phyloP scores from a whole-genome alignment of 495 filamentous ascomycete species.

The Hypoxylon fuscum region DNA sequence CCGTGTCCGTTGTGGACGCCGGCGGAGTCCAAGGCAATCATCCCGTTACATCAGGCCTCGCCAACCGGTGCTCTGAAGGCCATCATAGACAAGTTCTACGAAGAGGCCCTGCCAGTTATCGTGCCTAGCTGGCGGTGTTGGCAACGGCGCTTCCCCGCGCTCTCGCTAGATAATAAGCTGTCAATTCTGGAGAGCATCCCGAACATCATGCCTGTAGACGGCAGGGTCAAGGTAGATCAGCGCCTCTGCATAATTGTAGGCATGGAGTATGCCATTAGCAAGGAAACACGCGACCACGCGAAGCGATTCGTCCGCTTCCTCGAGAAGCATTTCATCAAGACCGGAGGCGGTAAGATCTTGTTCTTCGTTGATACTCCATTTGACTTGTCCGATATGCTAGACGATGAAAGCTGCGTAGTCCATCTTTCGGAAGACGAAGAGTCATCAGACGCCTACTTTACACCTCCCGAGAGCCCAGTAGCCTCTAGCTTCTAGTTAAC shows the following conservation, averaged over 20 bases:
- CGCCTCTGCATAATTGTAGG: constrained; percentile 14
- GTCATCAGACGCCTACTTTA: neutral
- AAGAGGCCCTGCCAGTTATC: neutral
- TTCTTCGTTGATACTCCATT: neutral
- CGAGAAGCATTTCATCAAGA: constrained; percentile 9
- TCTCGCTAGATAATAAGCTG: constrained; percentile 4
- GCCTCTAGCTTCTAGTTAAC: too few species aligned
- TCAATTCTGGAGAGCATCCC: constrained; percentile 5
- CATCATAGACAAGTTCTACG: neutral
- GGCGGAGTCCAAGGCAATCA: neutral
- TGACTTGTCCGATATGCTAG: neutral
- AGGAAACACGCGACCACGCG: neutral
- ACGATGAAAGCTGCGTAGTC: neutral
- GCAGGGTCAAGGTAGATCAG: neutral
- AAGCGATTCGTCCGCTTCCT: constrained; percentile 10
- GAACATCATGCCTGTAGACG: neutral
- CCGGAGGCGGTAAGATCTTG: constrained; percentile 4
- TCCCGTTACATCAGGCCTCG: neutral
- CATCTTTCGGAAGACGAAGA: neutral
- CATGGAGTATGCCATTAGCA: constrained; percentile 1
- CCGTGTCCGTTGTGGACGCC: too few species aligned
- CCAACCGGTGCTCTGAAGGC: too few species aligned
- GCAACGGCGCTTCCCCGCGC: neutral
- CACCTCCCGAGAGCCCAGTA: neutral
- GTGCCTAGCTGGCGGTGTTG: constrained; percentile 9